These are phyloP conservation scores for Neocallimastix lanati DNA, from an alignment of 192 early-diverging fungal species.

Conservation along the genomic window DNA sequence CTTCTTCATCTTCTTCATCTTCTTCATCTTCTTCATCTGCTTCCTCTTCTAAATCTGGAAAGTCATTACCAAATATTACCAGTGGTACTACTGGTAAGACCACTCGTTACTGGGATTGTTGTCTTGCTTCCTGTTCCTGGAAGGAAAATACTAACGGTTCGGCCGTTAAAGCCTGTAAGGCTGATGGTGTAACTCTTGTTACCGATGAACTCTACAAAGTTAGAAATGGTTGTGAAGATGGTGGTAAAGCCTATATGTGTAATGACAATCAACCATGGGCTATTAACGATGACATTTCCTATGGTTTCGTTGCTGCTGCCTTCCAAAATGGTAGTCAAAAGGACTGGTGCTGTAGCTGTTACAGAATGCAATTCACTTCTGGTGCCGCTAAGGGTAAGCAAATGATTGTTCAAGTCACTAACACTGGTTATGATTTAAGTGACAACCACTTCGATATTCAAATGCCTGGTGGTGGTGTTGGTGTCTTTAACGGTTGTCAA, in stretches of 20 bases:
- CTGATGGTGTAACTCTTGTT: not conserved
- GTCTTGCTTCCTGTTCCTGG: not conserved
- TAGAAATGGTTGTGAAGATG: not conserved
- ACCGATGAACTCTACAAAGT: not conserved
- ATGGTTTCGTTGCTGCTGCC: slow-evolving; percentile 1
- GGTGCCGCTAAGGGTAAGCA: not conserved
- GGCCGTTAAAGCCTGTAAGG: not conserved
- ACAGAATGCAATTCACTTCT: not conserved
- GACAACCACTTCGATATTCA: not conserved
- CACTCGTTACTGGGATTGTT: too few species aligned
- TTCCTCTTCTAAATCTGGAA: too few species aligned
- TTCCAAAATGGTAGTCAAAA: too few species aligned
- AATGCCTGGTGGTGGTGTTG: slow-evolving; percentile 3
- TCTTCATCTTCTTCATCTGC: too few species aligned
- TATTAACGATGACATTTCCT: not conserved
- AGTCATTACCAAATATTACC: not conserved
- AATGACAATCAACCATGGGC: slow-evolving; percentile 1
- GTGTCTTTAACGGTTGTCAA: slow-evolving; percentile 1
- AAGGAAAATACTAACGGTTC: not conserved
- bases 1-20: too few species aligned
- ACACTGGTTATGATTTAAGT: not conserved
- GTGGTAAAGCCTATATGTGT: not conserved
- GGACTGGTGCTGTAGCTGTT: not conserved
- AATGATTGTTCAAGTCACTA: too few species aligned
- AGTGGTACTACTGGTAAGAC: not conserved